Evolutionary conservation across 1,284 basidiomycete genomes (phyloP).

Genomic region (Hemileia vastatrix): DNA sequence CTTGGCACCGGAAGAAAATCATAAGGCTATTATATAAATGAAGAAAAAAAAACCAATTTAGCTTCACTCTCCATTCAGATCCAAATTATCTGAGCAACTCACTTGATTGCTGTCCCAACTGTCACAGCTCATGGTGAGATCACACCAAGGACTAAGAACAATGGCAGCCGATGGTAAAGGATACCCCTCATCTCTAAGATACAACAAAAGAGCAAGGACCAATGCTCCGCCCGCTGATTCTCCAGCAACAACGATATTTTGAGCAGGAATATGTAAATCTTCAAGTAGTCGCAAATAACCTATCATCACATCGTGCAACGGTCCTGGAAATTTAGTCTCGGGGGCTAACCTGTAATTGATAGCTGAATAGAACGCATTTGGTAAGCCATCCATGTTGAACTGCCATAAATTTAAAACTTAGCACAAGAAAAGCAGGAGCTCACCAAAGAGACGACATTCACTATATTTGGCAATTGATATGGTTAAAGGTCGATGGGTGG

Average conservation of each 20-base stretch:
- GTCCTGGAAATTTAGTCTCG: constrained; percentile 85
- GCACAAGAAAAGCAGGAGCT: neutral
- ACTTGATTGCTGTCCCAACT: constrained; percentile 88
- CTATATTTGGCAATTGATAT: constrained; percentile 83
- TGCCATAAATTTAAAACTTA: neutral
- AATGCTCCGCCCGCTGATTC: constrained; percentile 91
- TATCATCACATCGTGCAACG: constrained; percentile 78
- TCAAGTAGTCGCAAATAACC: constrained; percentile 79
- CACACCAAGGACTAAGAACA: constrained; percentile 87
- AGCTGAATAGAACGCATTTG: too few species aligned
- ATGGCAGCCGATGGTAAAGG: constrained; percentile 70
- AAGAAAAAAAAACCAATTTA: neutral
- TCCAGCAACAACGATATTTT: constrained; percentile 55
- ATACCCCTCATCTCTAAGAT: constrained; percentile 62
- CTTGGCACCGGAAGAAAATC: constrained; percentile 47
- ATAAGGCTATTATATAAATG: constrained; percentile 26
- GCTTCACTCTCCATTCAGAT: neutral
- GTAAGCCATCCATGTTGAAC: too few species aligned
- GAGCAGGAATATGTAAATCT: constrained; percentile 78
- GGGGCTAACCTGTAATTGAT: constrained; percentile 93
- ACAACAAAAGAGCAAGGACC: constrained; percentile 53
- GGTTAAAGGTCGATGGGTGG: constrained; percentile 84
- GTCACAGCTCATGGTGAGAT: constrained; percentile 68
- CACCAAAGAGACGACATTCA: constrained; percentile 82
- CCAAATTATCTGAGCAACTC: constrained; percentile 23